Base-by-base conservation (phyloP, 148 eudicot genomes). In the Talinum fruticosum region DNA sequence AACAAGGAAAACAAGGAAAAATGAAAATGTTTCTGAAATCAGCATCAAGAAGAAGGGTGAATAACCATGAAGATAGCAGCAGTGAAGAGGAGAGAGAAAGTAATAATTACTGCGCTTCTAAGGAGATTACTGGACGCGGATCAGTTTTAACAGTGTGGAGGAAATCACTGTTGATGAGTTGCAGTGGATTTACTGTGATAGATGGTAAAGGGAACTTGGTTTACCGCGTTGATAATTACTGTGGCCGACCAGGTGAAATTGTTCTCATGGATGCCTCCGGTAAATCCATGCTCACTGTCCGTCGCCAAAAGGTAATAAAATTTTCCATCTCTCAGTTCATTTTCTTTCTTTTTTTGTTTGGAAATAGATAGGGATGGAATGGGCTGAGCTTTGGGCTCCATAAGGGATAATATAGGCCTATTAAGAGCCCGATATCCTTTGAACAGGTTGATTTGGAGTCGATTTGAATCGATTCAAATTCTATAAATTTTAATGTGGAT, bases 191-290 rank as follows among this genome's bases (percentile, higher is more conserved):
- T 80, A 89, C 97, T 0, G 97, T 94, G 32, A 85, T 92, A 28
- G 91, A 89, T 83, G 80, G 84, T 6, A 82, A 83, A 3, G 98
- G 98, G 15, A 73, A 82, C 66, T 82, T 94, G 28, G 90, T 76
- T 1, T 90, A 78, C 68, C 65, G 97, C 29, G 98, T 94, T 67
- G 98, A 94, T 82, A 92, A 90, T 80, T 94, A 92, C 82, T 34
- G 72, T 28, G 85, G 85, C 18, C 68, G 71, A 23, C 90, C 89
- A 7, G 73, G 75, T 30, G 85, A 90, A 24, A 69, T 90, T 80
- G 84, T 85, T 80, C 97, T 94, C 54, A 94, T 94, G 98, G 94
- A 94, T 77, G 90, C 73, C 8, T 59, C 82, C 0, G 98, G 98
- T 1, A 76, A 83, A n/a, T 83, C 95, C 3, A 33, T 90, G 36